A percentile compares a stretch with the other conserved stretches of the same genome.
Evolutionary conservation across 2,329 filamentous ascomycete genomes (phyloP).

Genomic region (Epicoccum sorghinum): DNA sequence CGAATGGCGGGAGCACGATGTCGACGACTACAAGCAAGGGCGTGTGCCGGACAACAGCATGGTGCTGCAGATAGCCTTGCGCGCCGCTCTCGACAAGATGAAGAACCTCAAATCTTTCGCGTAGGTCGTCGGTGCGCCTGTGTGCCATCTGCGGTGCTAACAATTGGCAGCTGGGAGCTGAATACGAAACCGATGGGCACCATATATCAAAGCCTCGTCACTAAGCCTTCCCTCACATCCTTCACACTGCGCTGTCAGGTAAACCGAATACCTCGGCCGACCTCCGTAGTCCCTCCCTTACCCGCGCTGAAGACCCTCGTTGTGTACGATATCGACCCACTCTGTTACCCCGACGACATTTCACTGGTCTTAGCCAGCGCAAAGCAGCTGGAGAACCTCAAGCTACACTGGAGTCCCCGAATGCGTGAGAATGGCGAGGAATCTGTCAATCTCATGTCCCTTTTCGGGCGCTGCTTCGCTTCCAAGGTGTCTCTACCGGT

Average conservation of each 20-base stretch:
- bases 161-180: conserved; percentile 61
- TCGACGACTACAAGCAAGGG: conserved; percentile 64
- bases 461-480: conserved; percentile 62
- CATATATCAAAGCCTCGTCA: conserved; percentile 62
- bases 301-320: conserved; percentile 60
- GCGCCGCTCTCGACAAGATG: conserved; percentile 66
- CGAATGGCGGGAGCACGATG: conserved; percentile 63
- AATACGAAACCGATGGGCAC: conserved; percentile 65
- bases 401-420: conserved; percentile 65
- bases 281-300: conserved; percentile 61
- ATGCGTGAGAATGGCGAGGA: conserved; percentile 66
- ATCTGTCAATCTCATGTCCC: conserved; percentile 59
- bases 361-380: conserved; percentile 61
- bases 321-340: conserved; percentile 65
- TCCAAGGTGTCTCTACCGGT: conserved; percentile 55
- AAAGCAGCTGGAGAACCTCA: conserved; percentile 60
- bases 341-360: conserved; percentile 69
- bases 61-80: conserved; percentile 66
- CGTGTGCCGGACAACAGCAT: conserved; percentile 68
- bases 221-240: conserved; percentile 56
- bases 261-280: conserved; percentile 63
- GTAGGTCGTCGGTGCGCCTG: conserved; percentile 34
- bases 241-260: conserved; percentile 63
- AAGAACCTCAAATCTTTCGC: conserved; percentile 59
- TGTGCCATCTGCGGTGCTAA: conserved; percentile 20